Conservation (phyloP, 768 basidiomycete species). For the Trametes cubensis region DNA sequence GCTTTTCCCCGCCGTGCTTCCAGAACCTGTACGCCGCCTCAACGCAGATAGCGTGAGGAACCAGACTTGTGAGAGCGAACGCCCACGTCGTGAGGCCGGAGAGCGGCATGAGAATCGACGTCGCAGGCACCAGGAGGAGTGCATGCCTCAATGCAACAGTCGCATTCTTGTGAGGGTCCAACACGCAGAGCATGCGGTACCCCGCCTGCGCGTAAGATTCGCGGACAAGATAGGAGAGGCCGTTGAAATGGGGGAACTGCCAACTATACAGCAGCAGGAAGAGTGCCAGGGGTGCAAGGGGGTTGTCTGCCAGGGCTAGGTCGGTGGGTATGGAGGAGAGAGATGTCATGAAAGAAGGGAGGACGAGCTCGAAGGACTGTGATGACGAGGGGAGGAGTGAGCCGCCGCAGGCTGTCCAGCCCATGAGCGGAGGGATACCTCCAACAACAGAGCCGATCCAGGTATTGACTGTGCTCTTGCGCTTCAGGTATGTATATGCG, state of each 20-base stretch:
- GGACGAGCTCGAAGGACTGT: slow-evolving; percentile 53
- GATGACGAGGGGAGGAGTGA: slow-evolving; percentile 62
- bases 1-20: slow-evolving; percentile 68
- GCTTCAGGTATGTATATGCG: slow-evolving; percentile 90
- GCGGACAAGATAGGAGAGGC: slow-evolving; percentile 85
- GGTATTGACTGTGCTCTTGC: slow-evolving; percentile 80
- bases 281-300: slow-evolving; percentile 77
- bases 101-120: slow-evolving; percentile 79
- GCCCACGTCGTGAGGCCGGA: slow-evolving; percentile 92
- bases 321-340: slow-evolving; percentile 39
- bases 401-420: slow-evolving; percentile 95
- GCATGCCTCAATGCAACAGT: slow-evolving; percentile 86
- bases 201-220: slow-evolving; percentile 91
- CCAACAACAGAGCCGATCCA: slow-evolving; percentile 96
- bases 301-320: slow-evolving; percentile 66
- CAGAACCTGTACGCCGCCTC: slow-evolving; percentile 77
- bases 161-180: slow-evolving; percentile 77
- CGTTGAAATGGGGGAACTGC: slow-evolving; percentile 99
- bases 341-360: slow-evolving; percentile 59
- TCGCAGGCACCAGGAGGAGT: slow-evolving; percentile 73
- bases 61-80: slow-evolving; percentile 76
- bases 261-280: slow-evolving; percentile 90
- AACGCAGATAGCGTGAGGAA: slow-evolving; percentile 74
- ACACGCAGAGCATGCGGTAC: slow-evolving; percentile 88
- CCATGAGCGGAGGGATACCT: slow-evolving; percentile 92